These are phyloP conservation scores for Beauveria bassiana DNA, from an alignment of 2,329 filamentous ascomycete genomes.

Conservation along the genomic window DNA sequence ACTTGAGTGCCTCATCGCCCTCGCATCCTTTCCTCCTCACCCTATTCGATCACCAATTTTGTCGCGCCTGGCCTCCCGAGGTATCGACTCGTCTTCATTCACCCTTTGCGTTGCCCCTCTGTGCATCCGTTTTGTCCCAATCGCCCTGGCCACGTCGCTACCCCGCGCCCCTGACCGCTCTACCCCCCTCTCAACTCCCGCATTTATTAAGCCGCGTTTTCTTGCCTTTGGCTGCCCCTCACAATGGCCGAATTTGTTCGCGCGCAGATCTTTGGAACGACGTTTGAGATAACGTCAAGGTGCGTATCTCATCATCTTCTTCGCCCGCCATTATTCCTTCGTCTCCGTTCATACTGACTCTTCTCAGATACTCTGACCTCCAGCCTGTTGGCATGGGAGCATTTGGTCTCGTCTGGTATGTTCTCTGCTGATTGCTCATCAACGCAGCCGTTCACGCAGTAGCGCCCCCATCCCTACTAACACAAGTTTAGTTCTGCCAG, in stretches of 20 bases:
- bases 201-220: conserved; percentile 6
- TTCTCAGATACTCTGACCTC: conserved; percentile 81
- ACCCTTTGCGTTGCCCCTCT: background rate
- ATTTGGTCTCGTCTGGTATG: conserved; percentile 95
- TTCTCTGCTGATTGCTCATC: background rate
- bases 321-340: background rate
- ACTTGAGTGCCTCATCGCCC: background rate
- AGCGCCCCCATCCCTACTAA: background rate
- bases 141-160: background rate
- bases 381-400: conserved; percentile 99
- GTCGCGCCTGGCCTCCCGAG: background rate
- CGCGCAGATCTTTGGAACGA: conserved; percentile 98
- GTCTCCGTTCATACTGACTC: background rate
- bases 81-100: background rate
- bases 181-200: background rate
- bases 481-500: conserved; percentile 67
- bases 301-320: conserved; percentile 32
- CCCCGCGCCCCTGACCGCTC: conserved; percentile 10
- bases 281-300: conserved; percentile 99
- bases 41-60: background rate
- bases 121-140: background rate
- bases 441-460: background rate
- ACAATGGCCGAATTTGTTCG: conserved; percentile 98
- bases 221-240: conserved; percentile 22
- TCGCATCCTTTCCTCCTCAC: conserved; percentile 6